A percentile compares a stretch with the other conserved stretches of the same genome.
These are phyloP conservation scores for Rhamnella rubrinervis DNA, from an alignment of 331 rosid genomes.

Conservation along the genomic window DNA sequence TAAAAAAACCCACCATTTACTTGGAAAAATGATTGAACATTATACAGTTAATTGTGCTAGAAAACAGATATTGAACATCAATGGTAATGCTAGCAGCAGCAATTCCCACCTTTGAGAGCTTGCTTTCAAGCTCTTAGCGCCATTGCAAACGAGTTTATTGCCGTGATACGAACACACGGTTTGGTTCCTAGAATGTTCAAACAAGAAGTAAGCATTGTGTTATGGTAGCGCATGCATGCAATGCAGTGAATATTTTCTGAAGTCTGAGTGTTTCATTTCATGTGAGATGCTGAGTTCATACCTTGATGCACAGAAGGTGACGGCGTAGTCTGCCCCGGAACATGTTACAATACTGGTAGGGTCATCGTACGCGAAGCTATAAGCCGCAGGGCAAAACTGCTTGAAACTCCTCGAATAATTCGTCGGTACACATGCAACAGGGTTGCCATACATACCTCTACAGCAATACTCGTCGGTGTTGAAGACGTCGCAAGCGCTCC, in stretches of 20 bases:
- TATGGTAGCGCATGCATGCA: neutral
- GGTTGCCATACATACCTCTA: conserved; percentile 40
- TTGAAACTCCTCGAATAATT: conserved; percentile 53
- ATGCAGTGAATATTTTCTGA: neutral
- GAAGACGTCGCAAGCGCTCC: conserved; percentile 55
- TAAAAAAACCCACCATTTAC: no score
- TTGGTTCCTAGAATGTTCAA: conserved; percentile 43
- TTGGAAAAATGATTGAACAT: no score
- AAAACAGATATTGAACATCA: no score
- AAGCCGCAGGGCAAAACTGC: conserved; percentile 49
- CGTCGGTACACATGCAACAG: conserved; percentile 38
- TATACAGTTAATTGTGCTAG: no score
- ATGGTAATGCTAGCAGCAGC: no score
- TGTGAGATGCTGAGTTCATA: neutral
- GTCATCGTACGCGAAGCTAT: conserved; percentile 56
- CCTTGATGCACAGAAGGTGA: conserved; percentile 59
- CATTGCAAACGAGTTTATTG: conserved; percentile 37
- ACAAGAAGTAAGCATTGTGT: neutral
- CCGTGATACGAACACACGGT: conserved; percentile 47
- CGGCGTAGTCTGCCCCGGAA: conserved; percentile 40
- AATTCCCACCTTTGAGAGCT: conserved; percentile 35
- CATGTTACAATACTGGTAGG: conserved; percentile 50
- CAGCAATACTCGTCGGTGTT: conserved; percentile 55
- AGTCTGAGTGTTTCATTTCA: no score
- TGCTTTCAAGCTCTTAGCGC: conserved; percentile 28